Evolutionary conservation across 164 flowering plant genomes (phyloP).

Genomic region (Annona cherimola): DNA sequence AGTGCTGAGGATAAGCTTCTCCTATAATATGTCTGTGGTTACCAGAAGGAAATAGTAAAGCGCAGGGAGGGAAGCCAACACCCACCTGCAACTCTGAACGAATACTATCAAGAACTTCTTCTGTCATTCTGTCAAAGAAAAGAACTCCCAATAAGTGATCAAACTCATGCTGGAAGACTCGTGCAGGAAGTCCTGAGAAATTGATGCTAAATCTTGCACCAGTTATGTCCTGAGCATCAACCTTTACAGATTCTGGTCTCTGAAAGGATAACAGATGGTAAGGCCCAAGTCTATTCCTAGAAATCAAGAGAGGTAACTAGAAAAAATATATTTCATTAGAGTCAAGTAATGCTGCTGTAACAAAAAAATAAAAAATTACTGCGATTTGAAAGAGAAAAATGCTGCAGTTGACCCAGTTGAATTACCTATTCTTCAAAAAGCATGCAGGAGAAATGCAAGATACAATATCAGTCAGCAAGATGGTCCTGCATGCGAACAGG

Average conservation of each 20-base stretch:
- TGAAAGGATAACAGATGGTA: slow-evolving; percentile 23
- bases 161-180: slow-evolving; percentile 95
- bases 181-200: slow-evolving; percentile 76
- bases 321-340: not conserved
- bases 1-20: not conserved
- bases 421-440: not conserved
- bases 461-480: not conserved
- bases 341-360: not conserved
- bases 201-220: slow-evolving; percentile 66
- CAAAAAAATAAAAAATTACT: not conserved
- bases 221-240: slow-evolving; percentile 76
- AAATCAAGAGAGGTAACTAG: not conserved
- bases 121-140: slow-evolving; percentile 91
- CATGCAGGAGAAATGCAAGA: not conserved
- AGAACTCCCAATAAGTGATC: slow-evolving; percentile 94
- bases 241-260: slow-evolving; percentile 89
- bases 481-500: not conserved
- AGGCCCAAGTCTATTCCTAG: slow-evolving; percentile 2
- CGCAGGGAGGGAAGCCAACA: not conserved
- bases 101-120: slow-evolving; percentile 66
- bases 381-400: not conserved
- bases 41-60: not conserved
- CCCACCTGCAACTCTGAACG: slow-evolving; percentile 64
- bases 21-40: not conserved
- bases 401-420: not conserved